Conservation (phyloP, 345 rosid species). For the Toxicodendron radicans region DNA sequence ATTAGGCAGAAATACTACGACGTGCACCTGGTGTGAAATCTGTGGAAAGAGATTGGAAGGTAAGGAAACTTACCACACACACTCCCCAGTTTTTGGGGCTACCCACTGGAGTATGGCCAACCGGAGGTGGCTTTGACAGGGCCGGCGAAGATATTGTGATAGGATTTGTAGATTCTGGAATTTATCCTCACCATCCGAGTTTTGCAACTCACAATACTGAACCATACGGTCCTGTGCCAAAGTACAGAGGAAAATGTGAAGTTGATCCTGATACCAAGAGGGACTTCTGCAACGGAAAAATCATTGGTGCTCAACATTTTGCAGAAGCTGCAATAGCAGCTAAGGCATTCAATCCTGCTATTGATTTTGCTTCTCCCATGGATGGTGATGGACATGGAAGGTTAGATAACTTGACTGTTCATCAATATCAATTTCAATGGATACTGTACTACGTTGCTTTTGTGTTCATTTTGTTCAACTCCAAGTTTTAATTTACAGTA, state of each 20-base stretch:
- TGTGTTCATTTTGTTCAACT: background rate
- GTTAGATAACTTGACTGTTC: slow-evolving; percentile 34
- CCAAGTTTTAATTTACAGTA: slow-evolving; percentile 3
- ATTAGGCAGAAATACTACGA: slow-evolving; percentile 88
- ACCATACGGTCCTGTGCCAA: slow-evolving; percentile 87
- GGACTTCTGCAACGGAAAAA: slow-evolving; percentile 87
- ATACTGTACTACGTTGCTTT: slow-evolving; percentile 1
- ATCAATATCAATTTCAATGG: slow-evolving; percentile 3
- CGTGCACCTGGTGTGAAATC: slow-evolving; percentile 77
- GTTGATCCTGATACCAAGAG: slow-evolving; percentile 68
- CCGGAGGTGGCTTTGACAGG: slow-evolving; percentile 92
- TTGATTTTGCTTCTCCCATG: slow-evolving; percentile 94
- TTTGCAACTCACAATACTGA: slow-evolving; percentile 61
- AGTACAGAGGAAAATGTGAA: slow-evolving; percentile 93
- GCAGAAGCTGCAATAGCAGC: slow-evolving; percentile 96
- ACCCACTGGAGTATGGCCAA: slow-evolving; percentile 98
- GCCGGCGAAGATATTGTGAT: slow-evolving; percentile 96
- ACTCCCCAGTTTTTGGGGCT: slow-evolving; percentile 97
- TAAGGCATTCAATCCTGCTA: slow-evolving; percentile 78
- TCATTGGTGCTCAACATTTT: slow-evolving; percentile 98
- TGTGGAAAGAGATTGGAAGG: slow-evolving; percentile 97
- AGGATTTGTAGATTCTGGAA: slow-evolving; percentile 96
- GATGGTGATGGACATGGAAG: slow-evolving; percentile 99
- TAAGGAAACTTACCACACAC: slow-evolving; percentile 89
- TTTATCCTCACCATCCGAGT: slow-evolving; percentile 90